A percentile compares a stretch with the other conserved stretches of the same genome.
phyloP scores from a whole-genome alignment of 1,284 basidiomycete species.

The Pseudozyma sp. region DNA sequence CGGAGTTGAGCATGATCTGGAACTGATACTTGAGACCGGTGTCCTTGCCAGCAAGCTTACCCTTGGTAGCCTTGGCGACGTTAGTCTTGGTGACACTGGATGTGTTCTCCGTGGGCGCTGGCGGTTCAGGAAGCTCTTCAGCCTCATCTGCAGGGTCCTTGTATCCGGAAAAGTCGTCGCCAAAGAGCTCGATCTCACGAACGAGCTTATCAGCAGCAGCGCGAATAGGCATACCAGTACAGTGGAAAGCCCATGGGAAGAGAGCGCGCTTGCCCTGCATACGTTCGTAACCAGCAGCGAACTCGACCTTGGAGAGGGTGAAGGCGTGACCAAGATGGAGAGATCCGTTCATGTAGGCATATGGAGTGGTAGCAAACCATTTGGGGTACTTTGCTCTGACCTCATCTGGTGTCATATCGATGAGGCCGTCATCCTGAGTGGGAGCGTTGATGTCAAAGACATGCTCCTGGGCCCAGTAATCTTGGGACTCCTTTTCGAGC shows the following conservation, averaged over 20 bases:
- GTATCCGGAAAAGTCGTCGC: slow-evolving; percentile 85
- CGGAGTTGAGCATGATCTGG: slow-evolving; percentile 93
- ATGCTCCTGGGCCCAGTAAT: slow-evolving; percentile 76
- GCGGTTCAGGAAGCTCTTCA: slow-evolving; percentile 63
- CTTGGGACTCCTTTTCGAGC: slow-evolving; percentile 86
- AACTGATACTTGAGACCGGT: slow-evolving; percentile 97
- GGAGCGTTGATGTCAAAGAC: slow-evolving; percentile 88
- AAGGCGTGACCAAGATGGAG: slow-evolving; percentile 98
- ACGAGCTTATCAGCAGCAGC: slow-evolving; percentile 97
- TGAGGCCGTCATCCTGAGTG: slow-evolving; percentile 52
- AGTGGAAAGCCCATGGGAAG: slow-evolving; percentile 94
- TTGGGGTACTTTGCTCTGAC: slow-evolving; percentile 81
- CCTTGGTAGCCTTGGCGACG: slow-evolving; percentile 87
- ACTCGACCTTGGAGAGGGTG: slow-evolving; percentile 98
- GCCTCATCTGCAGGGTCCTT: slow-evolving; percentile 71
- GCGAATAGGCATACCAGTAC: slow-evolving; percentile 99
- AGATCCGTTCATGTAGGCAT: slow-evolving; percentile 94
- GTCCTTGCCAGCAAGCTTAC: slow-evolving; percentile 91
- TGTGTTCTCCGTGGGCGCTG: slow-evolving; percentile 47
- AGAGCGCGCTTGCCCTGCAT: slow-evolving; percentile 94
- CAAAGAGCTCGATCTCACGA: slow-evolving; percentile 96
- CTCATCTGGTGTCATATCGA: slow-evolving; percentile 61
- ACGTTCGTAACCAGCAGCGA: slow-evolving; percentile 92
- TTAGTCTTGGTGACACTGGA: slow-evolving; percentile 57
- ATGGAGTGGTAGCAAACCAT: slow-evolving; percentile 94